Evolutionary conservation across 805 yeast genomes (phyloP), one percentile per base, ranked within the genome.

Genomic region (Clavispora vitiphila): DNA sequence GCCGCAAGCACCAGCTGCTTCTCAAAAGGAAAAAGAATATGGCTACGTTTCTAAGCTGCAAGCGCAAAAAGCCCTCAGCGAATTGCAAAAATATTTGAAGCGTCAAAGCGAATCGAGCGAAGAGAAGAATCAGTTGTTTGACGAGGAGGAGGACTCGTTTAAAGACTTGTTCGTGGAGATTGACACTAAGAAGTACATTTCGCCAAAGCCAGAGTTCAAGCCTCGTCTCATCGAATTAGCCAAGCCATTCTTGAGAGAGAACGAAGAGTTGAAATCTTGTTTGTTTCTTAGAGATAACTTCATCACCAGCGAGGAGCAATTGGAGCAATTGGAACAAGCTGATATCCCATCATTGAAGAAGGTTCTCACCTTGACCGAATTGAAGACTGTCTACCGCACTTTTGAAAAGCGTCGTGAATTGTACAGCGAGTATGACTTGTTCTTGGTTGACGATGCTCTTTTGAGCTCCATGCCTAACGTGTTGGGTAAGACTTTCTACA

Each of bases 381-480:
- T 93, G 49, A 87, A 87, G 62, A 86, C 89, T 25, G 84, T 83
- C 46, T 91, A 80, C 73, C 88, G 88, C 67, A 78, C 86, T n/a
- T 93, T 69, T 55, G 97, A 93, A 64, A 82, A 89, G 45, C 81
- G 89, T 62, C 81, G 97, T 61, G 82, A 80, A 48, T 77, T 93
- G 46, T 64, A 74, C 34, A 61, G 72, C 12, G 80, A 78, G 44
- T 86, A 77, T 58, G 95, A 89, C 54, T 50, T 88, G 46, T 86
- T 93, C 62, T 59, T 93, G 34, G 82, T 87, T 40, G 99, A 93
- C 65, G 96, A 89, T 48, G 81, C 83, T 27, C 70, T 91, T 35
- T 71, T 88, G 40, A 79, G 89, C 22, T 71, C 86, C 45, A 73
- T 93, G 64, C 99, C 99, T 37, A 79, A 81, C 53, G 65, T 86